Evolutionary conservation across 495 filamentous ascomycete genomes (phyloP).

Genomic region (Daldinia childiae): DNA sequence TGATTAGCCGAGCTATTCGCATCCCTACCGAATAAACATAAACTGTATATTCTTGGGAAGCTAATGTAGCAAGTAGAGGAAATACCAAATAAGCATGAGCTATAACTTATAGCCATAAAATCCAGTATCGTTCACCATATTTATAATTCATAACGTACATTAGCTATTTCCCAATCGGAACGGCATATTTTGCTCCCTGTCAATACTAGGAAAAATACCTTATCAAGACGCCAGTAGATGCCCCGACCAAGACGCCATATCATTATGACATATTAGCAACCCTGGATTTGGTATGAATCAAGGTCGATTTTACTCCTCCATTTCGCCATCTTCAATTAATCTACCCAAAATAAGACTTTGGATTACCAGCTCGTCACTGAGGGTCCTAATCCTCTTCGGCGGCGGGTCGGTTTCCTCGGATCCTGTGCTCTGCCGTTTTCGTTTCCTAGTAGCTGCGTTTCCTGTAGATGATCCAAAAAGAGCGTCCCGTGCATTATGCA

Average conservation of each 20-base stretch:
- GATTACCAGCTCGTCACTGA: constrained; percentile 88
- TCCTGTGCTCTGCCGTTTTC: constrained; percentile 54
- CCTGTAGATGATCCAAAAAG: constrained; percentile 41
- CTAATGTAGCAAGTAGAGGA: background rate
- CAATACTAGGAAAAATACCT: background rate
- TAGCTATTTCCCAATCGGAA: background rate
- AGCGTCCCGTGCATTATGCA: constrained; percentile 36
- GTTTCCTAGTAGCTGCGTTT: constrained; percentile 48
- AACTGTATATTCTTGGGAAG: background rate
- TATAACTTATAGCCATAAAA: background rate
- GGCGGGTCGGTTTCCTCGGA: constrained; percentile 47
- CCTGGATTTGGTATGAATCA: background rate
- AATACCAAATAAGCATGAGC: background rate
- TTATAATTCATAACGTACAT: constrained; percentile 2
- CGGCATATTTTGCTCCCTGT: background rate
- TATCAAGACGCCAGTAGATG: constrained; percentile 18
- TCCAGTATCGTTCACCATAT: background rate
- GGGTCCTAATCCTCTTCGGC: constrained; percentile 62
- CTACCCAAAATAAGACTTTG: constrained; percentile 92
- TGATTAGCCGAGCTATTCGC: background rate
- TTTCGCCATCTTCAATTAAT: constrained; percentile 70
- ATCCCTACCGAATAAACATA: background rate
- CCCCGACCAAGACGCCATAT: constrained; percentile 29
- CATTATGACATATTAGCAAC: constrained; percentile 8
- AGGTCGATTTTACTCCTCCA: constrained; percentile 45